A percentile compares a stretch with the other conserved stretches of the same genome.
Evolutionary conservation across 2,329 filamentous ascomycete genomes (phyloP).

Genomic region (Aspergillus sp.): DNA sequence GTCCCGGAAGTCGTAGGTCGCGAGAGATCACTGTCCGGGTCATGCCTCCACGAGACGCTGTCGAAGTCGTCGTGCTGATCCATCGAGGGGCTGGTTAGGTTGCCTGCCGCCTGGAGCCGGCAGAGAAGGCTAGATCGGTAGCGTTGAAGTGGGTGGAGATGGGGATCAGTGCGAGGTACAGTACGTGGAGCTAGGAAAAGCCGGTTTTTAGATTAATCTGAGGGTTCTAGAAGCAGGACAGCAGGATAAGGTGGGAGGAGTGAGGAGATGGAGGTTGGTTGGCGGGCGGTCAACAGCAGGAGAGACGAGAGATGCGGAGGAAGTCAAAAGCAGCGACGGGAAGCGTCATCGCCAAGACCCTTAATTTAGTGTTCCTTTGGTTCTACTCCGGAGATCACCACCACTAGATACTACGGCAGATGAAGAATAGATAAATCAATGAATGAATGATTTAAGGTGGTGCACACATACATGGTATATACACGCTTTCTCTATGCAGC

Average conservation of each 20-base stretch:
- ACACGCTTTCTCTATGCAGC: conserved; percentile 5
- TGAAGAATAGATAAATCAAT: neutral
- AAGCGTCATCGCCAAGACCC: conserved; percentile 24
- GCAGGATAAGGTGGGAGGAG: neutral
- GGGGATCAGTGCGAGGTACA: neutral
- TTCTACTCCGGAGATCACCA: neutral
- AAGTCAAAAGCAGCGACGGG: neutral
- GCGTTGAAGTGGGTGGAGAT: neutral
- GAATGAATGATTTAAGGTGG: too few relatives aligned
- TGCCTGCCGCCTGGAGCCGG: conserved; percentile 9
- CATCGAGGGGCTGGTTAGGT: conserved; percentile 35
- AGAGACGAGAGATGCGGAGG: conserved; percentile 15
- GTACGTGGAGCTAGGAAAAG: neutral
- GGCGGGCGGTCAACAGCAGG: neutral
- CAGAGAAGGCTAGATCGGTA: neutral
- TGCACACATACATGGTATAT: conserved; percentile 6
- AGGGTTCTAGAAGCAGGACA: neutral
- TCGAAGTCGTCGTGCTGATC: conserved; percentile 71
- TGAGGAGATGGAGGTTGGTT: neutral
- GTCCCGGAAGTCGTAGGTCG: conserved; percentile 45
- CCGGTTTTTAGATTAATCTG: neutral
- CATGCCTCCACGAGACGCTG: conserved; percentile 75
- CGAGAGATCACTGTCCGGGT: conserved; percentile 51
- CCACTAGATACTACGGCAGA: neutral
- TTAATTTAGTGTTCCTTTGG: too few relatives aligned